phyloP scores from a whole-genome alignment of 1,284 basidiomycete species.

The Cryptococcus sp. region DNA sequence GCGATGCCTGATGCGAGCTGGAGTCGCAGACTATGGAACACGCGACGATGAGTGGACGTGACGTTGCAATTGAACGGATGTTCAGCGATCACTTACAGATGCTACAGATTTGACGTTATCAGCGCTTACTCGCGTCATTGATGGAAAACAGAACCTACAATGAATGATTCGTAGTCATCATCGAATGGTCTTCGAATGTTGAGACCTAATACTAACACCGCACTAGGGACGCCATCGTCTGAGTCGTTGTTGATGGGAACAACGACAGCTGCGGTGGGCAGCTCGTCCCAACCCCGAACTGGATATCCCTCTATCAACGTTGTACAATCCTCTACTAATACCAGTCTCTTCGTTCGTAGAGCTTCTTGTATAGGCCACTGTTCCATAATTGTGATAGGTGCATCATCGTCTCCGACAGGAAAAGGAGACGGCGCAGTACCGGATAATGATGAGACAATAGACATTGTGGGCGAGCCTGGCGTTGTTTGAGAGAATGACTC shows the following conservation, averaged over 20 bases:
- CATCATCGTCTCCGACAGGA: constrained; percentile 8
- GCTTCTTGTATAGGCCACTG: constrained; percentile 48
- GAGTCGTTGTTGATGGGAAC: constrained; percentile 50
- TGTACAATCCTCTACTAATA: constrained; percentile 48
- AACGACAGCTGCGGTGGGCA: constrained; percentile 50
- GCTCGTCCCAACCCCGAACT: constrained; percentile 48
- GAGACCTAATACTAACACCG: constrained; percentile 52
- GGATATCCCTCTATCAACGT: constrained; percentile 40
- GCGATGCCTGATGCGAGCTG: constrained; percentile 46
- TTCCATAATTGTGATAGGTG: not conserved
- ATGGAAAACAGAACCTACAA: constrained; percentile 25
- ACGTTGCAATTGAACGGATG: not conserved
- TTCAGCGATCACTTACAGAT: constrained; percentile 22
- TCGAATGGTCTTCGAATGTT: constrained; percentile 49
- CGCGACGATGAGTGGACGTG: not conserved
- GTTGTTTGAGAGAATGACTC: constrained; percentile 2
- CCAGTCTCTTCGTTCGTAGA: constrained; percentile 29
- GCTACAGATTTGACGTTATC: constrained; percentile 16
- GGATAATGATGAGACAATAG: constrained; percentile 32
- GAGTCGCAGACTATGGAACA: constrained; percentile 23
- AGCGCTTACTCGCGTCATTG: not conserved
- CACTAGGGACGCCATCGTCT: constrained; percentile 40
- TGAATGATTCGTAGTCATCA: constrained; percentile 48
- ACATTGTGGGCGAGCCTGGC: constrained; percentile 35
- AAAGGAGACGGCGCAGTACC: not conserved